Evolutionary conservation across 208 protist genomes (phyloP), one percentile per base, ranked within the genome.

Genomic region (Trypanosoma avium): DNA sequence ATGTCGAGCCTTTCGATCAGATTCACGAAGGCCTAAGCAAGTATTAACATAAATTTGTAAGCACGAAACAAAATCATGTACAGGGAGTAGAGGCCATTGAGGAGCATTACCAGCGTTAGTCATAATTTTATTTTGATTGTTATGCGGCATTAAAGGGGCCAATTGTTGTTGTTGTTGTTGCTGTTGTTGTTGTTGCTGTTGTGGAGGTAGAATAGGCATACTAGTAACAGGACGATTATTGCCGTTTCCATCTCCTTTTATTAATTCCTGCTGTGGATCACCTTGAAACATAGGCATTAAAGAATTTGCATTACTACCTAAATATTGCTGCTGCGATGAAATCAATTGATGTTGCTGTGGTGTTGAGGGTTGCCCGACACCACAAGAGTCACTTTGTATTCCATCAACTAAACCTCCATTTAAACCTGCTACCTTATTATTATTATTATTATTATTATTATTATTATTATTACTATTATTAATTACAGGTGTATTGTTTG

Each of bases 21-120:
- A 54, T 5, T 73, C 67, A 26, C 55, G 55, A 35, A 86, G 72
- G 29, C 68, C 74, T 36, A 94, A 67, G 65, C 88, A 94, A 13
- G 75, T 65, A 1, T 79, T 70, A 17, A 94, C 75, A 61, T 84
- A 94, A 36, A 72, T 64, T 0, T 81, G 77, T 48, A 94, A 59
- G 0, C 67, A 75, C 4, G 66, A 75, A 36, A 87, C 32, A 58
- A 94, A 90, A 52, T 87, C 78, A 54, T 81, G 79, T 24, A 75
- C 64, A 15, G 81, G 81, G 17, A 61, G n/a, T 2, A 59, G 6
- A 19, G 42, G 54, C 67, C 45, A 64, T 6, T 47, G 56, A 12
- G 65, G 27, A 38, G 54, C 58, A 56, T 40, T 33, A 46, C 21
- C 15, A 13, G 48, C 21, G 38, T n/a, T 4, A 49, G 52, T 15